A percentile compares a stretch with the other conserved stretches of the same genome.
These are phyloP conservation scores for Colletotrichum sp. DNA, from an alignment of 2,329 filamentous ascomycete genomes.

Conservation along the genomic window DNA sequence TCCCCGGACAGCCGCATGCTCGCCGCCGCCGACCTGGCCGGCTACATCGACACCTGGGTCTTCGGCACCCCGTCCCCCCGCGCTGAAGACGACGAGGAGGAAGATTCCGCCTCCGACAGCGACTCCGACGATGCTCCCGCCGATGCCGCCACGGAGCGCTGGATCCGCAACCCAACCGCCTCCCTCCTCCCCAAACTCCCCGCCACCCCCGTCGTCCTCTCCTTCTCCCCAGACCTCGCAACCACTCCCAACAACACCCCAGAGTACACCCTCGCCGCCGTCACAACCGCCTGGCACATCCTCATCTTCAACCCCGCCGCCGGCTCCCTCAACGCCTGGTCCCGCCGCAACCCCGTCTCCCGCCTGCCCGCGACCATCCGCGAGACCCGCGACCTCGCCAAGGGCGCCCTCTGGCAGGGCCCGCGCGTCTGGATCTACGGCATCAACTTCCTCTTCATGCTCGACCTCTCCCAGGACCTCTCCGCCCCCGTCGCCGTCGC, in stretches of 20 bases:
- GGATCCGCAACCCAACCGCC: slow-evolving; percentile 76
- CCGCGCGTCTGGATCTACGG: slow-evolving; percentile 87
- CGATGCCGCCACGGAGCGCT: slow-evolving; percentile 60
- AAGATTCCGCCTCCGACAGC: slow-evolving; percentile 26
- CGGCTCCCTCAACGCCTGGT: slow-evolving; percentile 84
- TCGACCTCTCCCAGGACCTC: slow-evolving; percentile 80
- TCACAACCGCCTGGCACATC: slow-evolving; percentile 67
- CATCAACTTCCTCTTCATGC: slow-evolving; percentile 86
- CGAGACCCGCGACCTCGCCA: slow-evolving; percentile 78
- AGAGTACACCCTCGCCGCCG: slow-evolving; percentile 57
- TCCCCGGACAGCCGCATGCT: slow-evolving; percentile 81
- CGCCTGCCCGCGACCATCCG: slow-evolving; percentile 77
- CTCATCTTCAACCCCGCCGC: slow-evolving; percentile 80
- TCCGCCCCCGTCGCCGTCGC: slow-evolving; percentile 35
- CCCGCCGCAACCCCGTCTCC: slow-evolving; percentile 78
- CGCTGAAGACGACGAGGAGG: slow-evolving; percentile 31
- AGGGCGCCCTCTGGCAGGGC: slow-evolving; percentile 85
- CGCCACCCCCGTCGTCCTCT: slow-evolving; percentile 68
- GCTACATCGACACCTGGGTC: slow-evolving; percentile 87
- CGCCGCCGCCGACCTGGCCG: slow-evolving; percentile 80
- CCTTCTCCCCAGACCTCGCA: slow-evolving; percentile 64
- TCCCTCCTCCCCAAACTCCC: slow-evolving; percentile 73
- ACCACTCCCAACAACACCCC: slow-evolving; percentile 26
- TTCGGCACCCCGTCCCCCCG: slow-evolving; percentile 53
- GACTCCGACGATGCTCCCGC: slow-evolving; percentile 42